Evolutionary conservation across 2,329 filamentous ascomycete species (phyloP).

Genomic region (Ophiostoma perfectum): DNA sequence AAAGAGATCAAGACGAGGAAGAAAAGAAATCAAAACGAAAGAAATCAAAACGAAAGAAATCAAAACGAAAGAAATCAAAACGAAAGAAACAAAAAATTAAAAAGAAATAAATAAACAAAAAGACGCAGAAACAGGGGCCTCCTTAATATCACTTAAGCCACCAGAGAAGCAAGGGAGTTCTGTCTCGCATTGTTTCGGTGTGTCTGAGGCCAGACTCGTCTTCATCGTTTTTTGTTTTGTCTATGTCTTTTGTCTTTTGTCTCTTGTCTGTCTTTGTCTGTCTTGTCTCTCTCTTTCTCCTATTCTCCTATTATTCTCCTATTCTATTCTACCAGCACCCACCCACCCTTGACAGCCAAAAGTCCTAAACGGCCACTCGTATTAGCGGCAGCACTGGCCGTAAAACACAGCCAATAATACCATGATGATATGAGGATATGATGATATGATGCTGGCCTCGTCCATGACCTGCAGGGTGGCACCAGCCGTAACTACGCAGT

Average conservation of each 20-base stretch:
- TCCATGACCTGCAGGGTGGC: neutral
- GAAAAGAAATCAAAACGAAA: neutral
- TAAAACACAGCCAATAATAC: too few species aligned
- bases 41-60: neutral
- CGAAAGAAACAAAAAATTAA: neutral
- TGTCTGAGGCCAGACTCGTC: too few species aligned
- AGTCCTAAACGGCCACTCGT: neutral
- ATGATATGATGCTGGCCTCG: too few species aligned
- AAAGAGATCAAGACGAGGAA: neutral
- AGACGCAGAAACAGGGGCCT: neutral
- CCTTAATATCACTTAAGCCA: neutral
- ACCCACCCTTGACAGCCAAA: conserved; percentile 5
- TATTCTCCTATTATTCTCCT: neutral
- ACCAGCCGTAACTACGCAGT: neutral
- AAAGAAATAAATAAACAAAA: neutral
- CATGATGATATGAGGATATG: neutral
- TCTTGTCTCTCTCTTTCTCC: neutral
- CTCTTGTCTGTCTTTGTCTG: neutral
- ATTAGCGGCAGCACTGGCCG: too few species aligned
- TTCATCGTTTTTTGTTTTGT: neutral
- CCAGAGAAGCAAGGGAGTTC: neutral
- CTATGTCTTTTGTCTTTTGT: neutral
- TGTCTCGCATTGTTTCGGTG: neutral
- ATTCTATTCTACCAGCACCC: neutral
- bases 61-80: neutral